A percentile compares a stretch with the other conserved stretches of the same genome.
phyloP scores from a whole-genome alignment of 1,284 basidiomycete species.

The Chalciporus sp. region DNA sequence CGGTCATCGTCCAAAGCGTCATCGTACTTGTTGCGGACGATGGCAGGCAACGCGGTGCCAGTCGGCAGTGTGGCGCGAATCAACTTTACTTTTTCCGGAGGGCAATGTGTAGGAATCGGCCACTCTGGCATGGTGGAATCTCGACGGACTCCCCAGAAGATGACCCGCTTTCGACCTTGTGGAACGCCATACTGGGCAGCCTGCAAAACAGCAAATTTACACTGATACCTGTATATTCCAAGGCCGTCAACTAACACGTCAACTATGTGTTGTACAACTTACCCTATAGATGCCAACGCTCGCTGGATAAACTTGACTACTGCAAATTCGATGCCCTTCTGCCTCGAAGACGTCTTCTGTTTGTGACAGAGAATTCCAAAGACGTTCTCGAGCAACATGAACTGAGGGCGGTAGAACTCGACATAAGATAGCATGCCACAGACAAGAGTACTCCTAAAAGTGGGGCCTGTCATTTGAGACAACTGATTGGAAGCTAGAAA shows the following conservation, averaged over 20 bases:
- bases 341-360: constrained; percentile 36
- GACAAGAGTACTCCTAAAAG: constrained; percentile 56
- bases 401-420: constrained; percentile 65
- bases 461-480: constrained; percentile 1
- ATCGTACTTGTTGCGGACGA: constrained; percentile 41
- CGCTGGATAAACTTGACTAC: constrained; percentile 67
- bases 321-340: constrained; percentile 48
- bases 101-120: constrained; percentile 62
- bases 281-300: constrained; percentile 63
- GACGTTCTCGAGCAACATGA: constrained; percentile 74
- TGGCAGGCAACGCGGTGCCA: constrained; percentile 38
- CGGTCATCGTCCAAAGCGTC: constrained; percentile 38
- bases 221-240: constrained; percentile 57
- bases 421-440: constrained; percentile 74
- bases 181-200: constrained; percentile 71
- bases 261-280: constrained; percentile 19
- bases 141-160: constrained; percentile 64
- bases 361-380: constrained; percentile 53
- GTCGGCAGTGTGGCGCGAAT: constrained; percentile 39
- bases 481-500: neutral
- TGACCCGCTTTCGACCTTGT: constrained; percentile 64
- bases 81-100: constrained; percentile 32
- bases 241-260: neutral
- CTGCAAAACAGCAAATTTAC: constrained; percentile 62
- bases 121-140: constrained; percentile 59